Evolutionary conservation across 2,329 filamentous ascomycete species (phyloP).

Genomic region (Gnomoniopsis smithogilvyi): DNA sequence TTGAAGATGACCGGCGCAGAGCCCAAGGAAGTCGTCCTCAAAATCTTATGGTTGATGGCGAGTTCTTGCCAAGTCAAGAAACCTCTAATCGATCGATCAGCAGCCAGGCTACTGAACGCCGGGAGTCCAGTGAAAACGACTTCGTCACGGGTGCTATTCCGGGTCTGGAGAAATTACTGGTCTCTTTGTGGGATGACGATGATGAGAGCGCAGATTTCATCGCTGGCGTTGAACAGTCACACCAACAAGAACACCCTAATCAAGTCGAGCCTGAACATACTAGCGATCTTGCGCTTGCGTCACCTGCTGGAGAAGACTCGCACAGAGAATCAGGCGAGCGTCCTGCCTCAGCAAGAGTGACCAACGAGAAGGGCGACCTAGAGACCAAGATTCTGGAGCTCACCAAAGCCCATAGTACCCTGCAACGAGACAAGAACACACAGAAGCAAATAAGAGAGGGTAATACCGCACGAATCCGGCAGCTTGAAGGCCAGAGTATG

Average conservation of each 20-base stretch:
- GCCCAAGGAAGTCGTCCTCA: background rate
- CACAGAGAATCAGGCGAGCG: background rate
- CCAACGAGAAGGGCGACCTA: too few relatives aligned
- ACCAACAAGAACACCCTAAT: background rate
- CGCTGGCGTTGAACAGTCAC: background rate
- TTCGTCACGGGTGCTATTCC: background rate
- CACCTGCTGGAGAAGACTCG: background rate
- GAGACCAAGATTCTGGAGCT: too few relatives aligned
- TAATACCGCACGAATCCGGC: too few relatives aligned
- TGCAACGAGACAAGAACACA: too few relatives aligned
- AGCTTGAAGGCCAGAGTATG: too few relatives aligned
- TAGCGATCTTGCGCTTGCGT: background rate
- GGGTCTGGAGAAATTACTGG: background rate
- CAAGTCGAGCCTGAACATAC: background rate
- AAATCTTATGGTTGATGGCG: background rate
- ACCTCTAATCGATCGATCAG: background rate
- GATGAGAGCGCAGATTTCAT: background rate
- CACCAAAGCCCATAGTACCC: too few relatives aligned
- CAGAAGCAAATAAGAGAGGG: too few relatives aligned
- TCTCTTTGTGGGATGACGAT: background rate
- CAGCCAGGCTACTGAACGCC: background rate
- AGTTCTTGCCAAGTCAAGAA: background rate
- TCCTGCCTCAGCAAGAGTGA: background rate
- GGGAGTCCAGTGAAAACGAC: background rate
- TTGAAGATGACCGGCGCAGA: background rate